Base-by-base conservation (phyloP, 2,329 filamentous ascomycete genomes). In the Aspergillus fructus region DNA sequence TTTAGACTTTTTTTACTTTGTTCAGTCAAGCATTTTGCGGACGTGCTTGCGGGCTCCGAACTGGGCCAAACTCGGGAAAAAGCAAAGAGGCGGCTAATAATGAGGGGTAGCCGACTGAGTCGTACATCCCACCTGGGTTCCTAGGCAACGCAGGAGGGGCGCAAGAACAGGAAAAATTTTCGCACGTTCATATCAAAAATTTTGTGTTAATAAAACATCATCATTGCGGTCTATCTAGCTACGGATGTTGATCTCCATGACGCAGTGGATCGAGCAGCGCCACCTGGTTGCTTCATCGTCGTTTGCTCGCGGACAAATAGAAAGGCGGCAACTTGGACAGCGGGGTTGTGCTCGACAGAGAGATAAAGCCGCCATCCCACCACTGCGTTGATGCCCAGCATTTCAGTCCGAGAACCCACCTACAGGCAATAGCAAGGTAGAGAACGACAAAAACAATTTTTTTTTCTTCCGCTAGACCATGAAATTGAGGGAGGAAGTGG, bases 341-440 rank as follows among this genome's bases (percentile, higher is more conserved):
- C 62, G 64, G 66, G 64, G 62, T 64, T 60, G 53, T 57, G 56
- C 55, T 63, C 59, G 60, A 68, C 64, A 66, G 58, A 62, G 24
- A 19, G 33, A 55, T 45, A 60, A 41, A 27, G 54, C 40, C 49
- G 56, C 58, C 62, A 62, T 64, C 60, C 57, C 52, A 61, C 30
- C 24, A 23, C 65, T 72, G 71, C 68, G 69, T 74, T 73, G 72
- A 71, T 74, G 72, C 72, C 72, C 72, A 74, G 72, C 65, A 59
- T 62, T 55, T 56, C 59, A 59, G 58, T 65, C 59, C 56, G 56
- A 58, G 59, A 61, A 62, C 58, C 61, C 59, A 62, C 59, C 33
- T 41, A 37, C 41, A 53, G 39, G 50, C 56, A 55, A 45, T 24
- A 58, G 57, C 53, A 50, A 56, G 51, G 51, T 48, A 53, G 47